Conservation (phyloP, 495 filamentous ascomycete genomes). For the Penicillium paxilli region DNA sequence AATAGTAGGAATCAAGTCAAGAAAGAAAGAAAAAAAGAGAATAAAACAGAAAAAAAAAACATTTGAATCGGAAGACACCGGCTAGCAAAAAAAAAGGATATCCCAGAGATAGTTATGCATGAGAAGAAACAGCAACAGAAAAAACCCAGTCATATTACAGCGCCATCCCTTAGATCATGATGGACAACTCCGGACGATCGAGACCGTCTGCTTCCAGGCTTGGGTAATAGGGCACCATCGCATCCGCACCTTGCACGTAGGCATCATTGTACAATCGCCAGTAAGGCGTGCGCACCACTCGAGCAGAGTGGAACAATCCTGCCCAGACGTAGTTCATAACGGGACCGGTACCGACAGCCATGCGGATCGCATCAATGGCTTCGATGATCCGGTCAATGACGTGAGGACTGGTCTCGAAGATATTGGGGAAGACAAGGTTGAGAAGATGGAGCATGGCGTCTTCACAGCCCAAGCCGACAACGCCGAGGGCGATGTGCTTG, state of each 20-base stretch:
- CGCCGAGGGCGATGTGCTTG: slow-evolving; percentile 94
- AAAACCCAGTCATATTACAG: slow-evolving; percentile 20
- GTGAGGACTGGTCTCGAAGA: slow-evolving; percentile 98
- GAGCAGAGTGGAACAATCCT: slow-evolving; percentile 92
- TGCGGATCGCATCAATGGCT: slow-evolving; percentile 92
- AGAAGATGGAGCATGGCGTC: slow-evolving; percentile 98
- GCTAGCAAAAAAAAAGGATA: slow-evolving; percentile 22
- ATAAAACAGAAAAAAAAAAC: slow-evolving; percentile 12
- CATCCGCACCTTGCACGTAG: slow-evolving; percentile 92
- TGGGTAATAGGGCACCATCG: slow-evolving; percentile 95
- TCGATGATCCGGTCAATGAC: slow-evolving; percentile 98
- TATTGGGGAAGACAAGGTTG: slow-evolving; percentile 92
- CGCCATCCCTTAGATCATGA: slow-evolving; percentile 64
- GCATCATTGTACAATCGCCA: slow-evolving; percentile 96
- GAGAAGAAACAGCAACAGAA: slow-evolving; percentile 11
- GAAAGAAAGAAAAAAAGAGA: slow-evolving; percentile 4
- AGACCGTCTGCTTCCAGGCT: slow-evolving; percentile 74
- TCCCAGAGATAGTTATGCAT: slow-evolving; percentile 17
- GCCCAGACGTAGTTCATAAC: slow-evolving; percentile 98
- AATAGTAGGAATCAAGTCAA: no score
- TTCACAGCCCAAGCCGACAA: slow-evolving; percentile 96
- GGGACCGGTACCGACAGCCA: slow-evolving; percentile 86
- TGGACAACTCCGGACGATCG: slow-evolving; percentile 74
- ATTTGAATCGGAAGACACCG: slow-evolving; percentile 13
- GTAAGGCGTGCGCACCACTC: slow-evolving; percentile 90